Conservation (phyloP, 306 rosid genomes). For the Astragalus glycyphyllos region DNA sequence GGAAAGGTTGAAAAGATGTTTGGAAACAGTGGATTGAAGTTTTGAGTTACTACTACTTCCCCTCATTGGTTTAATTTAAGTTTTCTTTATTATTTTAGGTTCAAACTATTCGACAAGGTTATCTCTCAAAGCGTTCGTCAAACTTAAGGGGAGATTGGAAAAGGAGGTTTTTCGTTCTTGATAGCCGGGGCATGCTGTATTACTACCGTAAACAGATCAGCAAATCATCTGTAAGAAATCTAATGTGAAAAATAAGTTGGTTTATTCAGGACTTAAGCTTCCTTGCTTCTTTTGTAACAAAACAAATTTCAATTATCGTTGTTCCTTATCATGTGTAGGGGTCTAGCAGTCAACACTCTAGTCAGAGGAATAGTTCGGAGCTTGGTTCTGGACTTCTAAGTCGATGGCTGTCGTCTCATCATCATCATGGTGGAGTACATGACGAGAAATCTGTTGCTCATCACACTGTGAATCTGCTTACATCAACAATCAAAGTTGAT, state of each 20-base stretch:
- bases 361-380: conserved; percentile 98
- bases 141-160: conserved; percentile 99
- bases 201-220: conserved; percentile 93
- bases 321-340: conserved; percentile 61
- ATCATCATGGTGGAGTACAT: conserved; percentile 99
- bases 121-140: conserved; percentile 98
- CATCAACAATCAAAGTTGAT: conserved; percentile 97
- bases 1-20: conserved; percentile 75
- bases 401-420: conserved; percentile 97
- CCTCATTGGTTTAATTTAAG: conserved; percentile 21
- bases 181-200: conserved; percentile 97
- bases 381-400: conserved; percentile 98
- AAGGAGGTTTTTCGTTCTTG: conserved; percentile 99
- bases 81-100: conserved; percentile 58
- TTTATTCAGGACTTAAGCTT: conserved; percentile 33
- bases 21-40: conserved; percentile 27
- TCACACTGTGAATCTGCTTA: conserved; percentile 97
- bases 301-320: conserved; percentile 31
- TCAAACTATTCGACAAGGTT: conserved; percentile 99
- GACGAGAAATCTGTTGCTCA: conserved; percentile 99
- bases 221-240: conserved; percentile 88
- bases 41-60: conserved; percentile 20
- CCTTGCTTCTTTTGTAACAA: conserved; percentile 31
- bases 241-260: conserved; percentile 39
- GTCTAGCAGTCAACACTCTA: conserved; percentile 79